Conservation (phyloP, 768 basidiomycete species). For the Calocybe indica region DNA sequence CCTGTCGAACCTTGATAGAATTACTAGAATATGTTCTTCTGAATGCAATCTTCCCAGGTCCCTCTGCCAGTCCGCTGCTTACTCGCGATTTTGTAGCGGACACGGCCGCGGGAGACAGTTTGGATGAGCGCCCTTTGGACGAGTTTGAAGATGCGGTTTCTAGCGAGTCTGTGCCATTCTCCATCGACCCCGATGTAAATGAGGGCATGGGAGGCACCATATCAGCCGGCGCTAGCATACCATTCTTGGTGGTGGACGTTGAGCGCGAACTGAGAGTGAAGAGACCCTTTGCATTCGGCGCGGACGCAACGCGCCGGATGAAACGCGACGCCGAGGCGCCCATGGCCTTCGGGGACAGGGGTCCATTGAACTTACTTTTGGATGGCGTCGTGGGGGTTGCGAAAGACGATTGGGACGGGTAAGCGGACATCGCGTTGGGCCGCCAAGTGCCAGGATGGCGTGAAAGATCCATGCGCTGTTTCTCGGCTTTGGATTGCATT, state of each 20-base stretch:
- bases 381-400: conserved; percentile 31
- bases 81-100: conserved; percentile 38
- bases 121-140: conserved; percentile 48
- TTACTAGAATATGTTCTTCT: conserved; percentile 95
- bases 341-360: conserved; percentile 64
- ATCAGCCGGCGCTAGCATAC: conserved; percentile 68
- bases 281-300: conserved; percentile 92
- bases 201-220: conserved; percentile 50
- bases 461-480: conserved; percentile 24
- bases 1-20: conserved; percentile 90
- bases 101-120: conserved; percentile 32
- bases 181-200: conserved; percentile 40
- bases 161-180: conserved; percentile 63
- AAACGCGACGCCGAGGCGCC: conserved; percentile 79
- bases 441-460: conserved; percentile 21
- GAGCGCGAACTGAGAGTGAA: conserved; percentile 61
- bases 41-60: conserved; percentile 68
- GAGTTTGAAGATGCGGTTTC: conserved; percentile 78
- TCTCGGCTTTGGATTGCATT: conserved; percentile 43
- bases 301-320: conserved; percentile 92
- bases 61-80: conserved; percentile 37
- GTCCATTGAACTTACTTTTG: conserved; percentile 43
- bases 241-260: conserved; percentile 64
- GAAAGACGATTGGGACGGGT: conserved; percentile 42
- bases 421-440: conserved; percentile 34